These are phyloP conservation scores for Astragalus membranaceus DNA, from an alignment of 306 rosid genomes.

Conservation along the genomic window DNA sequence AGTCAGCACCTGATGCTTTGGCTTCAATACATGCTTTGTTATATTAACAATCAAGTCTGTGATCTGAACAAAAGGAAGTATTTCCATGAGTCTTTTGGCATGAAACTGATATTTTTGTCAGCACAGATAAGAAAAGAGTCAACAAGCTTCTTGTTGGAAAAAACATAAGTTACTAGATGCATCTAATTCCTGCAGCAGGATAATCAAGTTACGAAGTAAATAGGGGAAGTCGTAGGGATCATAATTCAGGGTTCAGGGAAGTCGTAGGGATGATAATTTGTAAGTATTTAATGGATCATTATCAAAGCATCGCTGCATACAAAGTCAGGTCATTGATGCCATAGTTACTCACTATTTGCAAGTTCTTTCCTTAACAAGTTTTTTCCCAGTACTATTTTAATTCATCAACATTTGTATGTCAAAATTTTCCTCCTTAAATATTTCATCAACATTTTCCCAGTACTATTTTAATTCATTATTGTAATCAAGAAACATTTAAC, in stretches of 20 bases:
- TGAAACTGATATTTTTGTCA: conserved; percentile 10
- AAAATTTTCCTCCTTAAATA: conserved; percentile 8
- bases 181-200: not conserved
- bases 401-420: not conserved
- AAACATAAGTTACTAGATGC: not conserved
- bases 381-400: too few relatives aligned
- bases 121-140: not conserved
- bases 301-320: not conserved
- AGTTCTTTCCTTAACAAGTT: too few relatives aligned
- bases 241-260: too few relatives aligned
- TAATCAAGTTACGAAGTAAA: not conserved
- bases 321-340: not conserved
- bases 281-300: not conserved
- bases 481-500: too few relatives aligned
- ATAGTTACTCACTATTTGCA: not conserved
- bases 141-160: not conserved
- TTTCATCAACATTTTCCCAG: too few relatives aligned
- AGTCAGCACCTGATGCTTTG: conserved; percentile 66
- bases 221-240: too few relatives aligned
- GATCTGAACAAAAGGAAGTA: conserved; percentile 46
- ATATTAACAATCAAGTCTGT: conserved; percentile 90
- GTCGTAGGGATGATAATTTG: too few relatives aligned
- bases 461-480: too few relatives aligned
- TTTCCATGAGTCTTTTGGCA: conserved; percentile 15
- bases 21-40: conserved; percentile 88